Evolutionary conservation across 495 filamentous ascomycete species (phyloP).

Genomic region (Collariella sp.): DNA sequence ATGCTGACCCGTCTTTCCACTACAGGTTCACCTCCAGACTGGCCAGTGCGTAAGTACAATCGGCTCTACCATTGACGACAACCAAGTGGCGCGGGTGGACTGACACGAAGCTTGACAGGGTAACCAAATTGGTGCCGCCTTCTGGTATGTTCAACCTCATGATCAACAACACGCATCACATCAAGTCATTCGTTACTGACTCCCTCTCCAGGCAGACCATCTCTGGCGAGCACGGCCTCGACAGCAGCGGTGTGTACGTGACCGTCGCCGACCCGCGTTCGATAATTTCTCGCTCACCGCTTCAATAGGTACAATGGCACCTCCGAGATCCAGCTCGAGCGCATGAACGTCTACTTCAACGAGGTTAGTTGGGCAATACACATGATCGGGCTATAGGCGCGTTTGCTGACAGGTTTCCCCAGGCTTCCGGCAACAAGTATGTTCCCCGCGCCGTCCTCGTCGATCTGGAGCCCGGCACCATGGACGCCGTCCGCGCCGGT

Average conservation of each 20-base stretch:
- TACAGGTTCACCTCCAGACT: constrained; percentile 97
- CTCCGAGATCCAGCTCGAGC: constrained; percentile 97
- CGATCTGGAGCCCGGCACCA: constrained; percentile 97
- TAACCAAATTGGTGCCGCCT: constrained; percentile 99
- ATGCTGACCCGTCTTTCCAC: constrained; percentile 29
- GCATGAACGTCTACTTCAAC: constrained; percentile 99
- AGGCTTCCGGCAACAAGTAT: constrained; percentile 97
- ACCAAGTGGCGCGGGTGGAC: not conserved
- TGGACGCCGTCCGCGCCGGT: constrained; percentile 98
- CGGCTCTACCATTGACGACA: constrained; percentile 18
- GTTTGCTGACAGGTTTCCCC: not conserved
- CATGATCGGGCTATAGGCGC: too few relatives aligned
- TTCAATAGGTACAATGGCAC: constrained; percentile 84
- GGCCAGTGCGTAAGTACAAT: constrained; percentile 87
- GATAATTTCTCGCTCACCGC: constrained; percentile 22
- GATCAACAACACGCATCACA: not conserved
- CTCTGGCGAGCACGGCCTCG: constrained; percentile 97
- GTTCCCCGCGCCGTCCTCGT: constrained; percentile 98
- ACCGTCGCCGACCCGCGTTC: not conserved
- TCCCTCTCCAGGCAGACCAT: constrained; percentile 59
- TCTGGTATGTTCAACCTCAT: constrained; percentile 54
- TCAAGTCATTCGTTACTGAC: constrained; percentile 11
- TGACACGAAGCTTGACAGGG: constrained; percentile 50
- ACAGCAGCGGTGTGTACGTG: constrained; percentile 69
- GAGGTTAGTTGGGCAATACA: constrained; percentile 54